Evolutionary conservation across 352 stramenopile species (phyloP).

Genomic region (Paralagenidium karlingii): DNA sequence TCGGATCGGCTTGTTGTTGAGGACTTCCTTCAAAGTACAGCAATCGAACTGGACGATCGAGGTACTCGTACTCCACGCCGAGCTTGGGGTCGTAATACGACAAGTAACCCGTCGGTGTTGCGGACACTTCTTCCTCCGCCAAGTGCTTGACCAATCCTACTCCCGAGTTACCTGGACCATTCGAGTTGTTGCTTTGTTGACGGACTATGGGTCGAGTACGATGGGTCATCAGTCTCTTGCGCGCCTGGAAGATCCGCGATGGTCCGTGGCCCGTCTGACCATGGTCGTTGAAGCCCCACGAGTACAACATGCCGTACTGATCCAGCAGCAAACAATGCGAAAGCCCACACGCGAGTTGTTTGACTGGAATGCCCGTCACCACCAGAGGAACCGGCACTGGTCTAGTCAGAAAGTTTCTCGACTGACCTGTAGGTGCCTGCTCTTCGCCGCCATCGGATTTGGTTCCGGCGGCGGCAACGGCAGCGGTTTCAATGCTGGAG

Average conservation of each 20-base stretch:
- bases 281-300: slow-evolving; percentile 71
- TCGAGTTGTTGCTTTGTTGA: too few relatives aligned
- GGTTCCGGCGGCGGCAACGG: neutral
- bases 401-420: too few relatives aligned
- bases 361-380: slow-evolving; percentile 6
- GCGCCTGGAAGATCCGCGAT: slow-evolving; percentile 23
- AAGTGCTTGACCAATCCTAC: too few relatives aligned
- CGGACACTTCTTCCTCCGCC: too few relatives aligned
- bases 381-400: slow-evolving; percentile 13
- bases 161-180: too few relatives aligned
- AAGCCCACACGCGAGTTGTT: slow-evolving; percentile 29
- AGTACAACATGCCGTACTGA: slow-evolving; percentile 40
- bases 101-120: too few relatives aligned
- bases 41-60: slow-evolving; percentile 26
- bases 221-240: too few relatives aligned
- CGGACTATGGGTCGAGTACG: too few relatives aligned
- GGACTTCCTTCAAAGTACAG: slow-evolving; percentile 48
- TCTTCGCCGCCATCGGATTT: too few relatives aligned
- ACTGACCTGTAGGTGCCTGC: too few relatives aligned
- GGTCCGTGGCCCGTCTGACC: slow-evolving; percentile 58
- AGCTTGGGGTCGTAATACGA: slow-evolving; percentile 39
- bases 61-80: slow-evolving; percentile 23
- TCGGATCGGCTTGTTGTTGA: slow-evolving; percentile 46
- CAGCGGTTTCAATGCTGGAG: neutral
- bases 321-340: slow-evolving; percentile 41